Conservation (phyloP, 768 basidiomycete species). For the Favolaschia claudopus region DNA sequence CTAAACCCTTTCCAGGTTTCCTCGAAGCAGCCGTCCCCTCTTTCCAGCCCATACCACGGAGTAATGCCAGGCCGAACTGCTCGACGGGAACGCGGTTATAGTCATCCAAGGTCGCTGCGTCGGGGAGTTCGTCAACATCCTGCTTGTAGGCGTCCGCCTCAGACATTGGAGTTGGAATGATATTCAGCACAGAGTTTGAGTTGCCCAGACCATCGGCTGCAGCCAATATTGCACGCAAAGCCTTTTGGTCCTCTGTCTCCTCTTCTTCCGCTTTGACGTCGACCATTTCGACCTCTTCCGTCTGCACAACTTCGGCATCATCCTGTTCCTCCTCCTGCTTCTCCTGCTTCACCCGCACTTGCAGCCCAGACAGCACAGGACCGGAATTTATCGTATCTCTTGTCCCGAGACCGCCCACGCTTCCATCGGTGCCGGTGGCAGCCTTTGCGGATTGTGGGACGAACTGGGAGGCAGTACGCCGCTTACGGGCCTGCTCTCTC, state of each 20-base stretch:
- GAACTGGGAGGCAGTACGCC: slow-evolving; percentile 62
- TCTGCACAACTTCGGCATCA: slow-evolving; percentile 31
- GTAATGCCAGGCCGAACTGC: slow-evolving; percentile 91
- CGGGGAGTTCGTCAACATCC: slow-evolving; percentile 84
- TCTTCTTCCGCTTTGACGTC: slow-evolving; percentile 46
- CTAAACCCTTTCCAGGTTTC: slow-evolving; percentile 65
- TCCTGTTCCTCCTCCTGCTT: slow-evolving; percentile 41
- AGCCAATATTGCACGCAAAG: slow-evolving; percentile 81
- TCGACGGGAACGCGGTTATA: slow-evolving; percentile 92
- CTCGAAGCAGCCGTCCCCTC: slow-evolving; percentile 77
- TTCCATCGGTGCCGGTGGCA: slow-evolving; percentile 69
- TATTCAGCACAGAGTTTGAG: slow-evolving; percentile 56
- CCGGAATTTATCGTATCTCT: slow-evolving; percentile 81
- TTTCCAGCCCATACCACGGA: slow-evolving; percentile 98
- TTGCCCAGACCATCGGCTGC: slow-evolving; percentile 51
- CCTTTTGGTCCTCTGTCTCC: slow-evolving; percentile 80
- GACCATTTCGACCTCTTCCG: slow-evolving; percentile 31
- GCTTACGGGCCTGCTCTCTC: slow-evolving; percentile 78
- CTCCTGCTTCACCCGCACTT: slow-evolving; percentile 48
- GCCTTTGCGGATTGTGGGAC: slow-evolving; percentile 70
- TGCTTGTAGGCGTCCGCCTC: slow-evolving; percentile 87
- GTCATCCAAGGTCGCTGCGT: slow-evolving; percentile 78
- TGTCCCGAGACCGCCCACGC: slow-evolving; percentile 80
- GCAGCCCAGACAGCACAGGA: slow-evolving; percentile 73
- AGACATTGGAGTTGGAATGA: slow-evolving; percentile 70